Evolutionary conservation across 148 eudicot species (phyloP), one percentile per base, ranked within the genome.

Genomic region (Fagopyrum tataricum): DNA sequence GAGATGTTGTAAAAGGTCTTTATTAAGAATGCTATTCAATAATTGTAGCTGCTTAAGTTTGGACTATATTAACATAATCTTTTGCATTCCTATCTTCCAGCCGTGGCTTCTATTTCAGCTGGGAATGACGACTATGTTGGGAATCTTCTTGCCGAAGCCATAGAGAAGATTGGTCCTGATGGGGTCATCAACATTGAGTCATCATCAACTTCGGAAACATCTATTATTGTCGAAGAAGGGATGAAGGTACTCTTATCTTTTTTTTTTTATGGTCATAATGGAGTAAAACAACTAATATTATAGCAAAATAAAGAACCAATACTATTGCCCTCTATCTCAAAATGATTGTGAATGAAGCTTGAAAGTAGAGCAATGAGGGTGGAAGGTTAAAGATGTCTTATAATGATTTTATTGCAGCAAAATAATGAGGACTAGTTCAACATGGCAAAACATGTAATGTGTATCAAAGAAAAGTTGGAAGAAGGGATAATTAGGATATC

Each of bases 101-200:
- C 96, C 73, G 81, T 94, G 74, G 97, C 97, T 83, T 84, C 90
- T 14, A 79, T 94, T 40, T 83, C 97, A 78, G 87, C 98, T 79
- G 97, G 98, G 78, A 94, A 94, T 81, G 97, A 94, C 84, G 97
- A 89, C 44, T 88, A 81, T 82, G 72, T 94, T 79, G 98, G 98
- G 6, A 79, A 81, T 78, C 80, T 94, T 68, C 87, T 94, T 78
- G 97, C 97, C 83, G 93, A 91, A 49, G 87, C 93, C 71, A 83
- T 94, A 40, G 85, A 79, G 59, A 88, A 87, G 81, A 88, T 91
- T 74, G 98, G 98, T 64, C 84, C 83, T 69, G 93, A 94, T 82
- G 98, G 97, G 23, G 82, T 94, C 43, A 86, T 94, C 58, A 80
- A 82, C 61, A 81, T 94, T 44, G 98, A 91, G 81, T 70, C 91